These are phyloP conservation scores for Achaetomium macrosporum DNA, from an alignment of 2,329 filamentous ascomycete species.

Conservation along the genomic window DNA sequence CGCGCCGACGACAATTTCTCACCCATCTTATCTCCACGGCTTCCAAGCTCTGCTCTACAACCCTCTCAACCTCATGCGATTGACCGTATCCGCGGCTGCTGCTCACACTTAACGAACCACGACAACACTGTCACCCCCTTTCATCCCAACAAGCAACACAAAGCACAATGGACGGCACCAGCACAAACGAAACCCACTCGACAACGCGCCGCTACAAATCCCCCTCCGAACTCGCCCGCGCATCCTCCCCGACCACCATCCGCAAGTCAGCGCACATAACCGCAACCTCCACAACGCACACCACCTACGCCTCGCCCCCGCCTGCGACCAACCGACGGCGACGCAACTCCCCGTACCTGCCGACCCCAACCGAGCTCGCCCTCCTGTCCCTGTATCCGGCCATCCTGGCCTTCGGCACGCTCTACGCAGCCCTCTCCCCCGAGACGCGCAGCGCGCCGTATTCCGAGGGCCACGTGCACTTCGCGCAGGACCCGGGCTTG, in stretches of 20 bases:
- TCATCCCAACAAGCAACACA: not conserved
- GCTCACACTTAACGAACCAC: not conserved
- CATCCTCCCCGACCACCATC: not conserved
- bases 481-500: constrained; percentile 26
- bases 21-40: too few relatives aligned
- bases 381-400: constrained; percentile 67
- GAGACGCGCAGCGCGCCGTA: constrained; percentile 59
- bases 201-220: constrained; percentile 9
- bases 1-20: too few relatives aligned
- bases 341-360: constrained; percentile 55
- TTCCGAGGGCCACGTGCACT: constrained; percentile 41
- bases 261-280: constrained; percentile 10
- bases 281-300: constrained; percentile 1
- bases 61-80: too few relatives aligned
- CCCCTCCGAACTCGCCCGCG: constrained; percentile 10
- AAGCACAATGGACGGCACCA: not conserved
- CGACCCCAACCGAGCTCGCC: constrained; percentile 60
- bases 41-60: too few relatives aligned
- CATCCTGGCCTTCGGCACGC: constrained; percentile 72
- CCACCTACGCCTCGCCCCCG: not conserved
- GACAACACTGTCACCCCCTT: not conserved
- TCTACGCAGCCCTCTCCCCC: constrained; percentile 76
- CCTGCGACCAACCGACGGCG: too few relatives aligned
- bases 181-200: not conserved
- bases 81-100: too few relatives aligned